A percentile compares a stretch with the other conserved stretches of the same genome.
phyloP scores from a whole-genome alignment of 495 filamentous ascomycete species.

The Aspergillus bertholletiae region DNA sequence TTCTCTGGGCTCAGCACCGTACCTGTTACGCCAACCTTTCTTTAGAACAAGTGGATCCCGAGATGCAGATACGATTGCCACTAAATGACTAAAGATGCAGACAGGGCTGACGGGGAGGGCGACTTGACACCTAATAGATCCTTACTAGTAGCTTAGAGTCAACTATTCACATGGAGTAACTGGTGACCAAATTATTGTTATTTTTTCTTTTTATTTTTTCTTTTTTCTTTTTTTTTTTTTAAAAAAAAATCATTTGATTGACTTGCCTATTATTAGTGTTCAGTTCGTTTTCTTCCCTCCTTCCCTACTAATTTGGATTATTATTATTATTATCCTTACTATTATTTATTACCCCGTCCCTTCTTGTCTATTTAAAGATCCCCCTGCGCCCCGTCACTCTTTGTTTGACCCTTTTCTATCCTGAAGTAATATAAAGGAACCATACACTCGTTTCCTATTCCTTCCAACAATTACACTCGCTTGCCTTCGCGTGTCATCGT shows the following conservation, averaged over 20 bases:
- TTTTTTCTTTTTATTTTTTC: neutral
- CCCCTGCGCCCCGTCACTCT: conserved; percentile 17
- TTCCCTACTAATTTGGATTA: no score
- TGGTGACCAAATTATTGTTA: no score
- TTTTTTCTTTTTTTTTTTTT: neutral
- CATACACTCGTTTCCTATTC: conserved; percentile 5
- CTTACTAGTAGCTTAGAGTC: neutral
- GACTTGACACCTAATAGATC: neutral
- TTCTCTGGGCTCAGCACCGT: neutral
- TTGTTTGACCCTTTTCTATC: conserved; percentile 6
- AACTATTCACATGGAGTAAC: neutral
- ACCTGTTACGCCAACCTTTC: neutral
- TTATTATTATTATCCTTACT: conserved; percentile 1
- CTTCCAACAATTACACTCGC: conserved; percentile 8
- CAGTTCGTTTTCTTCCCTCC: neutral
- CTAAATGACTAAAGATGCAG: conserved; percentile 16
- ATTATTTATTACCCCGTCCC: neutral
- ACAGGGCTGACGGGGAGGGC: conserved; percentile 12
- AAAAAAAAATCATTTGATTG: neutral
- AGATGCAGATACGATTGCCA: conserved; percentile 8
- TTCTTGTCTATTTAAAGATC: conserved; percentile 16
- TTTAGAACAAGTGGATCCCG: conserved; percentile 10
- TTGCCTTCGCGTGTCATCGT: neutral
- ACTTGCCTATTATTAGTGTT: neutral
- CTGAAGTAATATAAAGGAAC: conserved; percentile 17